A percentile compares a stretch with the other conserved stretches of the same genome.
phyloP scores from a whole-genome alignment of 768 basidiomycete species.

The Cystobasidium tubakii region DNA sequence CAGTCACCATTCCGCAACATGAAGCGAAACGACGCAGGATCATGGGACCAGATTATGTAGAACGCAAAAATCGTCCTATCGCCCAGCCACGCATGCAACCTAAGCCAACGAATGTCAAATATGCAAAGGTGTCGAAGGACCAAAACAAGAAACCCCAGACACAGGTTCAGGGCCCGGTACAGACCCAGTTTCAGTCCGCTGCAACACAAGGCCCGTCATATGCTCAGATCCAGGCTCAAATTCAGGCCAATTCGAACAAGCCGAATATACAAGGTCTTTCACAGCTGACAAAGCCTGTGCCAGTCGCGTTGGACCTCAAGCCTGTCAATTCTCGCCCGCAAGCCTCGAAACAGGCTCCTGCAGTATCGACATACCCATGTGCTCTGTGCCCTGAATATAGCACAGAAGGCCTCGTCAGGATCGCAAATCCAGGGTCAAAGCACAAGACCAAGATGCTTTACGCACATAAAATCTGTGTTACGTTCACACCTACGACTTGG shows the following conservation, averaged over 20 bases:
- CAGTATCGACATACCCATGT: conserved; percentile 35
- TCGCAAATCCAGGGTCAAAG: conserved; percentile 38
- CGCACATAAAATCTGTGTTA: conserved; percentile 65
- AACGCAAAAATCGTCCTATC: neutral
- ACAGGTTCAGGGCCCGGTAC: neutral
- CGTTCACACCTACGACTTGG: conserved; percentile 84
- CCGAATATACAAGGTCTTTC: neutral
- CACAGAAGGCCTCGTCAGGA: conserved; percentile 42
- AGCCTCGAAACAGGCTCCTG: neutral
- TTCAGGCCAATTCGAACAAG: neutral
- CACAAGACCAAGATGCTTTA: conserved; percentile 12
- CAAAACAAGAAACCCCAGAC: conserved; percentile 1
- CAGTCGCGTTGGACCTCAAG: neutral
- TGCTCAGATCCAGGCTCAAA: neutral
- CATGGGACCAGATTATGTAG: conserved; percentile 23
- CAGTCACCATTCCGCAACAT: conserved; percentile 23
- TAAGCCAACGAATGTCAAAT: neutral
- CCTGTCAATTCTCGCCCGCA: neutral
- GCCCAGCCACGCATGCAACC: conserved; percentile 19
- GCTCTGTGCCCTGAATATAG: conserved; percentile 44
- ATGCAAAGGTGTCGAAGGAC: conserved; percentile 1
- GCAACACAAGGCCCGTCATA: neutral
- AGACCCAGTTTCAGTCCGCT: neutral
- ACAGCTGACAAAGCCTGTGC: neutral
- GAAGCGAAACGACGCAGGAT: conserved; percentile 11